These are phyloP conservation scores for Phytopythium boreale DNA, from an alignment of 352 stramenopile species.

Conservation along the genomic window DNA sequence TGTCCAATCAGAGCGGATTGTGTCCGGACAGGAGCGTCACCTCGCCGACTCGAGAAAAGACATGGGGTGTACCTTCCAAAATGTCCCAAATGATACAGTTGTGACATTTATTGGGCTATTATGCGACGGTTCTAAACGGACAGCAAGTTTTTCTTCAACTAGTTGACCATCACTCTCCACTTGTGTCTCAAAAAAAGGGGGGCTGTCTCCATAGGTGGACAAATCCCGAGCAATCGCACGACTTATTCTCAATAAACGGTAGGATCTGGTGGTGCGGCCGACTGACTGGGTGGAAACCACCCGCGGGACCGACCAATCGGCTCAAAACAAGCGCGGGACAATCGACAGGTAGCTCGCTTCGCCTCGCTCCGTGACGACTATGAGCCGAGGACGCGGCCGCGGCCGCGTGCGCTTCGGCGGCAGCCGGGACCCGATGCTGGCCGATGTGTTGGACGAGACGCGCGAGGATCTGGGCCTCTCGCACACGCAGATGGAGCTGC, in stretches of 20 bases:
- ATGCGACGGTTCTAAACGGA: not conserved
- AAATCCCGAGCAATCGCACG: not conserved
- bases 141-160: not conserved
- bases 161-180: not conserved
- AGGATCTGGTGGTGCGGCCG: not conserved
- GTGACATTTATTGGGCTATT: not conserved
- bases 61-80: not conserved
- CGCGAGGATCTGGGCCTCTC: constrained; percentile 68
- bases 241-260: not conserved
- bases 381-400: constrained; percentile 63
- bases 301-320: not conserved
- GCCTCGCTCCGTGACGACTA: constrained; percentile 9
- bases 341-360: not conserved
- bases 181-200: not conserved
- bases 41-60: not conserved
- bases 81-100: not conserved
- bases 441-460: constrained; percentile 68
- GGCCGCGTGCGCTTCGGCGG: constrained; percentile 68
- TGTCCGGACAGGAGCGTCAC: constrained; percentile 3
- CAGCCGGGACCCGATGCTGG: constrained; percentile 64
- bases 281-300: constrained; percentile 2
- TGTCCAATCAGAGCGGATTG: constrained; percentile 1
- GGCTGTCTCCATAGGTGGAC: not conserved
- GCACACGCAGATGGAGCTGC: constrained; percentile 64
- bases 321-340: not conserved